Evolutionary conservation across 495 filamentous ascomycete genomes (phyloP).

Genomic region (Xylaria scruposa): DNA sequence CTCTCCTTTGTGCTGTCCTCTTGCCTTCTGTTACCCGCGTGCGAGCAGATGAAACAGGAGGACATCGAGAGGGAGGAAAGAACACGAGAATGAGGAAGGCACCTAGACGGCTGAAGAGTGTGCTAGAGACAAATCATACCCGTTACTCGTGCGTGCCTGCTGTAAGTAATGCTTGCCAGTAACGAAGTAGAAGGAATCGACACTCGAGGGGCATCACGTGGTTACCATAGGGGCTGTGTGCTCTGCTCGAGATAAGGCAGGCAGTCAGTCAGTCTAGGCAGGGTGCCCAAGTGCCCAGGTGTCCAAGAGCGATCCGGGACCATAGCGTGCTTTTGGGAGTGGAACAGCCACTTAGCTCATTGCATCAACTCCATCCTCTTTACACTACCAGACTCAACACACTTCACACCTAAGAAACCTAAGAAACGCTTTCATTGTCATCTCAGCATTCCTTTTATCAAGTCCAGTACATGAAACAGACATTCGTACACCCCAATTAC

Average conservation of each 20-base stretch:
- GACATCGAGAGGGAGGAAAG: conserved; percentile 6
- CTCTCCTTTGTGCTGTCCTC: neutral
- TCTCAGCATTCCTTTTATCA: neutral
- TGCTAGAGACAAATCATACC: neutral
- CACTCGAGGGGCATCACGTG: conserved; percentile 1
- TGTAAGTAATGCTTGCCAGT: neutral
- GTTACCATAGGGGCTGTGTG: conserved; percentile 19
- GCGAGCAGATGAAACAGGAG: neutral
- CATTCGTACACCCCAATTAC: neutral
- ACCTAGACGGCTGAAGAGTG: conserved; percentile 2
- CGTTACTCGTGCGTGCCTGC: neutral
- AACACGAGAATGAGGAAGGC: neutral
- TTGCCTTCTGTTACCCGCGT: neutral
- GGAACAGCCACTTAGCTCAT: conserved; percentile 25
- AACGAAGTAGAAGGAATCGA: conserved; percentile 7
- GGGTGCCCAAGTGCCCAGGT: neutral
- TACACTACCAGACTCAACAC: conserved; percentile 9
- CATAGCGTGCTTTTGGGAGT: conserved; percentile 7
- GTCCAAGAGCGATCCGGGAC: conserved; percentile 7
- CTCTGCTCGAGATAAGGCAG: conserved; percentile 15
- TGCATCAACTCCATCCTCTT: conserved; percentile 26
- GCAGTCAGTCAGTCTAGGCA: conserved; percentile 8
- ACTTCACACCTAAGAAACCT: neutral
- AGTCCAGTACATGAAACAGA: neutral
- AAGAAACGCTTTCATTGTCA: neutral